A percentile compares a stretch with the other conserved stretches of the same genome.
Conservation (phyloP, 345 rosid genomes). For the Isatis tinctoria region DNA sequence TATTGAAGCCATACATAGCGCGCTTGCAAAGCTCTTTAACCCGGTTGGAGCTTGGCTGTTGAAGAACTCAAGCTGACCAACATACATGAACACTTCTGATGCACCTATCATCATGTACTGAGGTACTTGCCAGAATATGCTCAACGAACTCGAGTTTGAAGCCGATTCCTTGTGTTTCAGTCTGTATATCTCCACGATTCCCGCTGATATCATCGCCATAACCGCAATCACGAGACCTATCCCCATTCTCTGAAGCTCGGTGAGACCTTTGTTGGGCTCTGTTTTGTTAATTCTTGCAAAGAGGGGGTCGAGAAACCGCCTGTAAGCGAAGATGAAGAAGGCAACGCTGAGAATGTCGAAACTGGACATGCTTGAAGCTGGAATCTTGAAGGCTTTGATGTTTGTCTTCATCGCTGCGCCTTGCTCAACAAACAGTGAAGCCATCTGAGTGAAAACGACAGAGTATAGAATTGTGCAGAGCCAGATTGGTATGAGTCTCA, state of each 20-base stretch:
- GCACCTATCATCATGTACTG: conserved; percentile 89
- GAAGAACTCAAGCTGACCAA: conserved; percentile 93
- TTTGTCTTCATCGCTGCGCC: conserved; percentile 82
- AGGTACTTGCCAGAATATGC: conserved; percentile 96
- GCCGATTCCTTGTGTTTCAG: conserved; percentile 44
- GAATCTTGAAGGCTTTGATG: conserved; percentile 53
- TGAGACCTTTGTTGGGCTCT: conserved; percentile 54
- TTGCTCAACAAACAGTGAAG: conserved; percentile 95
- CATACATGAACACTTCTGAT: conserved; percentile 98
- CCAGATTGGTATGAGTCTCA: conserved; percentile 90
- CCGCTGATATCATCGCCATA: conserved; percentile 79
- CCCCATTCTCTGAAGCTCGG: conserved; percentile 94
- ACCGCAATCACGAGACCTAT: conserved; percentile 72
- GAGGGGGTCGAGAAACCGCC: conserved; percentile 64
- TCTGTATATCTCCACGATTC: conserved; percentile 64
- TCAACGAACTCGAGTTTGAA: conserved; percentile 57
- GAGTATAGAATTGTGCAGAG: conserved; percentile 95
- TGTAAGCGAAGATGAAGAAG: conserved; percentile 63
- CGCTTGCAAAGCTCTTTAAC: conserved; percentile 94
- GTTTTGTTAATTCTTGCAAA: conserved; percentile 44
- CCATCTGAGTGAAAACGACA: conserved; percentile 97
- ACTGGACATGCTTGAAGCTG: conserved; percentile 96
- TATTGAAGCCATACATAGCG: conserved; percentile 93
- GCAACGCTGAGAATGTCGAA: conserved; percentile 92
- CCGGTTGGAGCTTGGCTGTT: conserved; percentile 91